A percentile compares a stretch with the other conserved stretches of the same genome.
Conservation (phyloP, 805 yeast species). For the Candida tibetensis region DNA sequence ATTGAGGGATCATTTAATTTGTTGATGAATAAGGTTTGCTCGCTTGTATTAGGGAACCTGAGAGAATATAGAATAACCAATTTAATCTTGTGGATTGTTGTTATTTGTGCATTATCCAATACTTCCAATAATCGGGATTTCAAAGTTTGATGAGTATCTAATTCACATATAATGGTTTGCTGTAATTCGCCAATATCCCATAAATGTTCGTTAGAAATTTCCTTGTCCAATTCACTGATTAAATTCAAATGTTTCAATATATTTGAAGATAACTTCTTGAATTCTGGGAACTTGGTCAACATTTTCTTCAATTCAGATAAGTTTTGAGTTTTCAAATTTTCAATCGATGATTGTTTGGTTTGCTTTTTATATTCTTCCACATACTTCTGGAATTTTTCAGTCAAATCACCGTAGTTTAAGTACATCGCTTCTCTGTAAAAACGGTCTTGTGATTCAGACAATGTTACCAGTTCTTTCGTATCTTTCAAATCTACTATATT, state of each 20-base stretch:
- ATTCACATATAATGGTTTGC: constrained; percentile 69
- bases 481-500: constrained; percentile 65
- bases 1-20: constrained; percentile 29
- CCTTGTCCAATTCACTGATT: constrained; percentile 79
- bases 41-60: constrained; percentile 53
- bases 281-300: constrained; percentile 92
- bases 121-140: constrained; percentile 53
- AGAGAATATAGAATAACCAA: constrained; percentile 71
- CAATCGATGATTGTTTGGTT: constrained; percentile 61
- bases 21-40: constrained; percentile 21
- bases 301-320: constrained; percentile 88
- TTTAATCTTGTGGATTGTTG: constrained; percentile 62
- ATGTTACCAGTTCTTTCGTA: constrained; percentile 48
- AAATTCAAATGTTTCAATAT: constrained; percentile 90
- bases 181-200: constrained; percentile 90
- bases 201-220: constrained; percentile 59
- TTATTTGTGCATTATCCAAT: constrained; percentile 41
- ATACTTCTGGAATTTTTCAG: constrained; percentile 80
- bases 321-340: constrained; percentile 60
- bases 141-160: constrained; percentile 38
- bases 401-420: constrained; percentile 90
- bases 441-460: constrained; percentile 61
- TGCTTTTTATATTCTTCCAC: constrained; percentile 79
- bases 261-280: constrained; percentile 80
- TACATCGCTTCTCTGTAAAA: constrained; percentile 82